These are phyloP conservation scores for Neopestalotiopsis clavispora DNA, from an alignment of 2,329 filamentous ascomycete genomes.

Conservation along the genomic window DNA sequence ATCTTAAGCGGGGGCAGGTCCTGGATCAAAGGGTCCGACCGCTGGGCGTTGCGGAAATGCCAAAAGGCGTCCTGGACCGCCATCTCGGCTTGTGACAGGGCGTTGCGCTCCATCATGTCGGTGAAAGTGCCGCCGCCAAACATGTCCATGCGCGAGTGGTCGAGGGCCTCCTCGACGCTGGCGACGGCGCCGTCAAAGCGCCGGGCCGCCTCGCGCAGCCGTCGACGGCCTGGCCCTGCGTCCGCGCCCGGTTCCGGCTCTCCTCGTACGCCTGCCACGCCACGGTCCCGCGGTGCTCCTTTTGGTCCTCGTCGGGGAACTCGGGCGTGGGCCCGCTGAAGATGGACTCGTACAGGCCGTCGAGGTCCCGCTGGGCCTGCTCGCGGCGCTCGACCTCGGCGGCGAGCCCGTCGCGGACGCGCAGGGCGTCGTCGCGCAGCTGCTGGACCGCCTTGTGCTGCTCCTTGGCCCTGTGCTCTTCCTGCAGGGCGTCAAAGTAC, in stretches of 20 bases:
- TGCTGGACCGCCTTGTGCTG: conserved; percentile 43
- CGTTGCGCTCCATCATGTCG: conserved; percentile 59
- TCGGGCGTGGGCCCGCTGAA: conserved; percentile 58
- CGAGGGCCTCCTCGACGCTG: conserved; percentile 47
- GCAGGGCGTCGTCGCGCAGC: conserved; percentile 46
- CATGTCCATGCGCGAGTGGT: conserved; percentile 49
- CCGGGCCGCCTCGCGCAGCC: conserved; percentile 44
- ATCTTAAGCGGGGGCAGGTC: conserved; percentile 47
- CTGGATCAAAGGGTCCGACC: conserved; percentile 42
- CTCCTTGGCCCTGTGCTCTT: conserved; percentile 50
- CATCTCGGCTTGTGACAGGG: conserved; percentile 52
- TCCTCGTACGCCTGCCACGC: conserved; percentile 44
- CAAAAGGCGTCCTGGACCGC: conserved; percentile 45
- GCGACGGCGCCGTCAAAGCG: conserved; percentile 40
- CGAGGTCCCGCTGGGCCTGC: conserved; percentile 50
- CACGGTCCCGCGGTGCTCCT: conserved; percentile 42
- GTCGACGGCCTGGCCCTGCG: conserved; percentile 45
- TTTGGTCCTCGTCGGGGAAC: conserved; percentile 57
- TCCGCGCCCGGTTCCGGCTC: conserved; percentile 39
- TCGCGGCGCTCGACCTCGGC: conserved; percentile 39
- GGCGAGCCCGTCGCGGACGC: conserved; percentile 42
- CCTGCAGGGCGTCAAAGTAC: conserved; percentile 57
- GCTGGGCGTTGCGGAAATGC: conserved; percentile 44
- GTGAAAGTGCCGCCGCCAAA: conserved; percentile 53
- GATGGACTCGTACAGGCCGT: conserved; percentile 56